Evolutionary conservation across 2,329 filamentous ascomycete species (phyloP), one percentile per base, ranked within the genome.

Genomic region (Ophiostoma quercus): DNA sequence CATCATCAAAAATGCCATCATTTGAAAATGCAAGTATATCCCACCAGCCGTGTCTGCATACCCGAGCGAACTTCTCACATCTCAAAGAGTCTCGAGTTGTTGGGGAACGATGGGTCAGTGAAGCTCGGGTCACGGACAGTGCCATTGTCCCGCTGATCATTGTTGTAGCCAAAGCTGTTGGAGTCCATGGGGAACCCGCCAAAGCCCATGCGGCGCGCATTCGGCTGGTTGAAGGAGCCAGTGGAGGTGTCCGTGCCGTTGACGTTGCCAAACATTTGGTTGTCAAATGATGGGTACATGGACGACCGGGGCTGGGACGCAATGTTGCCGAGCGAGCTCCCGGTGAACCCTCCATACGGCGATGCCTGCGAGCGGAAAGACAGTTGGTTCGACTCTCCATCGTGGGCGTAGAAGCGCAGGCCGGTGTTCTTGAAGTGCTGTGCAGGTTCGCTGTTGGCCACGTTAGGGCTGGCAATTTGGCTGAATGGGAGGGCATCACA

Each of bases 201-300:
- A 37, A 70, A 74, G 67, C 75, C 74, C 43, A 76, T 74, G 60
- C 71, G 73, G 8, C 70, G 71, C 34, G 68, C 69, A 63, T 75
- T 77, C 41, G 76, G 74, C 1, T 76, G 72, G n/a, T 76, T 74
- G 68, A 78, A 80, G 3, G 73, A 57, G 12, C 70, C 68, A 0
- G 74, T 65, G 1, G 70, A 29, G 1, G 73, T 41, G 60, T 77
- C 77, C 9, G 71, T 65, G 5, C 75, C 74, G n/a, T 39, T 22
- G 16, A n/a, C 65, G 22, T 32, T 37, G 32, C 34, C 37, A 43
- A 71, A 72, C 57, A 74, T 68, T 1, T 69, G 69, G 29, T 32
- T 66, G n/a, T 78, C 76, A 22, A 77, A 75, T n/a, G 75, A 74
- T 14, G 74, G 74, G 70, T 76, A 77, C 43, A 73, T 71, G 2